These are phyloP conservation scores for Penicillium tannophilum DNA, from an alignment of 495 filamentous ascomycete species.

Conservation along the genomic window DNA sequence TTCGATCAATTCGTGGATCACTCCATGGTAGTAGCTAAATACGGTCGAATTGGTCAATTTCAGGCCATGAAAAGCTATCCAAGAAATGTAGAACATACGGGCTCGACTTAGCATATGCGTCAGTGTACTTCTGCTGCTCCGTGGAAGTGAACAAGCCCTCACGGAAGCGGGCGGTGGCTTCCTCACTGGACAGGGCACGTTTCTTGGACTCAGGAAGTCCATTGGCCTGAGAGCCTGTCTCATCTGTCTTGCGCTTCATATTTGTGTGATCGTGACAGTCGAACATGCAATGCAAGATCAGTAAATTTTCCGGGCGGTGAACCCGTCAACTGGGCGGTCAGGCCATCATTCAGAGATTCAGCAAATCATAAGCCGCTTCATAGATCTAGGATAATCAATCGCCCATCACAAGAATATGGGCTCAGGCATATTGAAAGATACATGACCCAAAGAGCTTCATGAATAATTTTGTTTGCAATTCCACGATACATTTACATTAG, in stretches of 20 bases:
- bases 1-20: constrained; percentile 79
- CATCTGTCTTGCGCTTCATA: constrained; percentile 61
- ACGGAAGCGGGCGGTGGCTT: constrained; percentile 61
- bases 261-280: constrained; percentile 12
- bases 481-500: no score
- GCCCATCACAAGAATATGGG: no score
- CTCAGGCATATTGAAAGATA: no score
- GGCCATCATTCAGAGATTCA: background rate
- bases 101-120: constrained; percentile 67
- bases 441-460: no score
- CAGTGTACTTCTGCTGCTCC: constrained; percentile 66
- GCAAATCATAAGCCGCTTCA: no score
- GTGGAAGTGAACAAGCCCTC: constrained; percentile 72
- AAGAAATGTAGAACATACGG: constrained; percentile 53
- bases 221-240: constrained; percentile 38
- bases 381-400: no score
- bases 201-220: constrained; percentile 51
- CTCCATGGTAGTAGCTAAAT: constrained; percentile 79
- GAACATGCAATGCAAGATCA: background rate
- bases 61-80: constrained; percentile 5
- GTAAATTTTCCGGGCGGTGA: constrained; percentile 22
- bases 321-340: constrained; percentile 16
- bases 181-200: constrained; percentile 52
- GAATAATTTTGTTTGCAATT: no score
- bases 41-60: constrained; percentile 13